Conservation (phyloP, 768 basidiomycete species). For the Amanita rubescens region DNA sequence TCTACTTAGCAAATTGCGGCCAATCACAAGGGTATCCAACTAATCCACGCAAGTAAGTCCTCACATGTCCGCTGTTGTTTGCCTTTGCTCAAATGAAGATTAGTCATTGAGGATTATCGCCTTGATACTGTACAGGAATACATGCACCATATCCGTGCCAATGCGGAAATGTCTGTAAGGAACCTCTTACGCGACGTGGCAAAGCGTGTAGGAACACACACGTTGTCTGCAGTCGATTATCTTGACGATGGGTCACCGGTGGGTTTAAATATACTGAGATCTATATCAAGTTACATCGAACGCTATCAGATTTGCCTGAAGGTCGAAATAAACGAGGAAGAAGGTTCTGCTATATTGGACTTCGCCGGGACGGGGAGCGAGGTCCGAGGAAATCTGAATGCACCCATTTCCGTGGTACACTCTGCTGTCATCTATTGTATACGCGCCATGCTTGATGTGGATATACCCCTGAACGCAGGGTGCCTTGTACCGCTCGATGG, state of each 20-base stretch:
- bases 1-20: slow-evolving; percentile 78
- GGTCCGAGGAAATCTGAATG: slow-evolving; percentile 78
- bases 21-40: slow-evolving; percentile 85
- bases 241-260: slow-evolving; percentile 86
- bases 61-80: slow-evolving; percentile 1
- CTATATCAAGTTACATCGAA: not conserved
- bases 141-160: slow-evolving; percentile 85
- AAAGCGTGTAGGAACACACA: slow-evolving; percentile 55
- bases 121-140: slow-evolving; percentile 86
- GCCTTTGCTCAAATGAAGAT: not conserved
- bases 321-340: slow-evolving; percentile 67
- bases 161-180: slow-evolving; percentile 84
- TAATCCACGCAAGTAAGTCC: slow-evolving; percentile 67
- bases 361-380: slow-evolving; percentile 81
- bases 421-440: slow-evolving; percentile 88
- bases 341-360: slow-evolving; percentile 78
- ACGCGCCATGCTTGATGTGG: slow-evolving; percentile 76
- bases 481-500: slow-evolving; percentile 83
- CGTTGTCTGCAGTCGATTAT: slow-evolving; percentile 71
- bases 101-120: slow-evolving; percentile 83
- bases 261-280: slow-evolving; percentile 14
- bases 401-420: slow-evolving; percentile 81
- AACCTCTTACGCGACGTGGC: slow-evolving; percentile 72
- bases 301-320: slow-evolving; percentile 54
- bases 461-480: slow-evolving; percentile 92